A percentile compares a stretch with the other conserved stretches of the same genome.
These are phyloP conservation scores for Podila epicladia DNA, from an alignment of 192 early-diverging fungal species.

Conservation along the genomic window DNA sequence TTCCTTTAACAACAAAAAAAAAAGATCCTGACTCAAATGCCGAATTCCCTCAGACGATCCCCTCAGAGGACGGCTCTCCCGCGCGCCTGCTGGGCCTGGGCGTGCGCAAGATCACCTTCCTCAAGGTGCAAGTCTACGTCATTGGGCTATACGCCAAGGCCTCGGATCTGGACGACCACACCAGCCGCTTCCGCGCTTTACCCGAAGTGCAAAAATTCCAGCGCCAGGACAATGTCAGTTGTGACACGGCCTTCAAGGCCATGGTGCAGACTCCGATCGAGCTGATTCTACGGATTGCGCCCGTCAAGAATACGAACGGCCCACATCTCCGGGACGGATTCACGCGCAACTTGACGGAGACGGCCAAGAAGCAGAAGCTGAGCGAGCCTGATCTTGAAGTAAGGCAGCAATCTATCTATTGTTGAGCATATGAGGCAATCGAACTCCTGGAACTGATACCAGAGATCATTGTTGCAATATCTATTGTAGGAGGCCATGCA, in stretches of 20 bases:
- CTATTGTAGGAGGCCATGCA: constrained; percentile 54
- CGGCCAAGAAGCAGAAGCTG: constrained; percentile 51
- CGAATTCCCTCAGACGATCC: constrained; percentile 50
- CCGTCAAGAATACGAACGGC: constrained; percentile 57
- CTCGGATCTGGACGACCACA: constrained; percentile 55
- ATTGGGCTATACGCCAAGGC: constrained; percentile 59
- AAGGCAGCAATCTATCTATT: background rate
- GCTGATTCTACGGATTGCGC: constrained; percentile 35
- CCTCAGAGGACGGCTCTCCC: constrained; percentile 52
- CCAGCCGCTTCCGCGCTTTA: constrained; percentile 39
- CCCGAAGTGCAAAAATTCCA: constrained; percentile 57
- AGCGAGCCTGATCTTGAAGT: constrained; percentile 53
- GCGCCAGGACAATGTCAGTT: constrained; percentile 40
- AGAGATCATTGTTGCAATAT: background rate
- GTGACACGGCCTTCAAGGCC: constrained; percentile 22
- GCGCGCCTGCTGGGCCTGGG: constrained; percentile 62
- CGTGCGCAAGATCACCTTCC: constrained; percentile 61
- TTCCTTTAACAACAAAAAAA: background rate
- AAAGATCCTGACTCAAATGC: constrained; percentile 55
- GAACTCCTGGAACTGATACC: background rate
- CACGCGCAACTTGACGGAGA: constrained; percentile 53
- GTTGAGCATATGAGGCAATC: background rate
- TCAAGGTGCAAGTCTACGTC: constrained; percentile 64
- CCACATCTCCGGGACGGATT: constrained; percentile 70
- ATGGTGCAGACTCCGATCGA: constrained; percentile 20